Evolutionary conservation across 495 filamentous ascomycete genomes (phyloP).

Genomic region (Aspergillus steynii): DNA sequence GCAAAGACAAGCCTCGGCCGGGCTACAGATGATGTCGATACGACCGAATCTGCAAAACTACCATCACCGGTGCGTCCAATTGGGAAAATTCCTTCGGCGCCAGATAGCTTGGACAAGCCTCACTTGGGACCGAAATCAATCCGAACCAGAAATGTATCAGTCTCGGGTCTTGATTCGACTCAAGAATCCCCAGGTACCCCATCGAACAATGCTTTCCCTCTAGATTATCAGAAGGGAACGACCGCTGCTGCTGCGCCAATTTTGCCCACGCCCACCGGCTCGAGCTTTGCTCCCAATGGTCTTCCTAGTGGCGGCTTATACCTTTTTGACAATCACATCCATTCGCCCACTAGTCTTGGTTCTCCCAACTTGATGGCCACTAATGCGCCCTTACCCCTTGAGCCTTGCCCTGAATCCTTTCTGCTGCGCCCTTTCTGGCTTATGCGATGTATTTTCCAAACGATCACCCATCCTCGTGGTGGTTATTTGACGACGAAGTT

Average conservation of each 20-base stretch:
- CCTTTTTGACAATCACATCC: conserved; percentile 83
- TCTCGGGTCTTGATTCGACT: conserved; percentile 66
- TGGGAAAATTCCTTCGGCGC: conserved; percentile 52
- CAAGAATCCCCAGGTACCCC: conserved; percentile 76
- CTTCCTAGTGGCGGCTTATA: conserved; percentile 67
- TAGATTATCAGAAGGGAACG: conserved; percentile 48
- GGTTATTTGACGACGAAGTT: conserved; percentile 89
- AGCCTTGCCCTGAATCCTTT: conserved; percentile 86
- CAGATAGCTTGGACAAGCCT: conserved; percentile 67
- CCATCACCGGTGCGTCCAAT: conserved; percentile 49
- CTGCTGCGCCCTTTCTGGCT: conserved; percentile 94
- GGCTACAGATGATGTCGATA: conserved; percentile 43
- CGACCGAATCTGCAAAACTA: conserved; percentile 35
- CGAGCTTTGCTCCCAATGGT: conserved; percentile 55
- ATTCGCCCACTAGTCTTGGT: conserved; percentile 67
- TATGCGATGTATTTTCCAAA: conserved; percentile 90
- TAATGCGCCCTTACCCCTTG: conserved; percentile 71
- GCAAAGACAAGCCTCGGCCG: conserved; percentile 37
- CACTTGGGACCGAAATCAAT: conserved; percentile 74
- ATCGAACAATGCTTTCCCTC: conserved; percentile 63
- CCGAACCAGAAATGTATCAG: conserved; percentile 71
- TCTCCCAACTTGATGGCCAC: conserved; percentile 60
- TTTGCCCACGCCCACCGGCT: conserved; percentile 67
- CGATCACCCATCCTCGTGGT: conserved; percentile 84
- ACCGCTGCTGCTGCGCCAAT: conserved; percentile 54